Conservation (phyloP, 306 rosid species). For the Cucurbita argyrosperma region DNA sequence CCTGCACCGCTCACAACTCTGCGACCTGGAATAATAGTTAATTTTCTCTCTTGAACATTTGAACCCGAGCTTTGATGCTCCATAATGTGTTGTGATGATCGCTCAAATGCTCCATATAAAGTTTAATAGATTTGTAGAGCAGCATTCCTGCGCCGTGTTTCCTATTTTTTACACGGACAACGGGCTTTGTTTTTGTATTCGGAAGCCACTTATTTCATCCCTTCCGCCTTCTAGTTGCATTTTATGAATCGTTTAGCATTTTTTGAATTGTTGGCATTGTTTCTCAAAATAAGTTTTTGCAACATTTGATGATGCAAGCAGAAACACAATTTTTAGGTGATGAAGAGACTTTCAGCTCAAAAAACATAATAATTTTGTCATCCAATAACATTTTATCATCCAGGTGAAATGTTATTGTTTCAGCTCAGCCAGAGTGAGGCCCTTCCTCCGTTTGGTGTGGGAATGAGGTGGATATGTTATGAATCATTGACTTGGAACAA, state of each 20-base stretch:
- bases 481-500: not conserved
- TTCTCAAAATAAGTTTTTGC: not conserved
- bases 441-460: not conserved
- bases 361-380: not conserved
- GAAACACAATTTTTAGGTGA: not conserved
- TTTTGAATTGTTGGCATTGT: too few species aligned
- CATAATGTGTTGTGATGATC: not conserved
- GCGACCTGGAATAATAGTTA: slow-evolving; percentile 22
- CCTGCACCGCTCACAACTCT: slow-evolving; percentile 4
- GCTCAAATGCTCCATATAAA: slow-evolving; percentile 1
- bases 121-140: not conserved
- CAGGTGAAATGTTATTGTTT: not conserved
- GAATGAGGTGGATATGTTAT: not conserved
- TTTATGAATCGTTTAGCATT: not conserved
- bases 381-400: too few species aligned
- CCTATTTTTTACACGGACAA: not conserved
- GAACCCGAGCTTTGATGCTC: not conserved
- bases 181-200: not conserved
- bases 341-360: not conserved
- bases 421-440: not conserved
- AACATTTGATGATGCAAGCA: too few species aligned
- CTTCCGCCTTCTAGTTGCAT: not conserved
- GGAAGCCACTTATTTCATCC: not conserved
- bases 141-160: slow-evolving; percentile 1
- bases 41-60: slow-evolving; percentile 9